phyloP scores from a whole-genome alignment of 345 rosid genomes.

The Syzygium oleosum region DNA sequence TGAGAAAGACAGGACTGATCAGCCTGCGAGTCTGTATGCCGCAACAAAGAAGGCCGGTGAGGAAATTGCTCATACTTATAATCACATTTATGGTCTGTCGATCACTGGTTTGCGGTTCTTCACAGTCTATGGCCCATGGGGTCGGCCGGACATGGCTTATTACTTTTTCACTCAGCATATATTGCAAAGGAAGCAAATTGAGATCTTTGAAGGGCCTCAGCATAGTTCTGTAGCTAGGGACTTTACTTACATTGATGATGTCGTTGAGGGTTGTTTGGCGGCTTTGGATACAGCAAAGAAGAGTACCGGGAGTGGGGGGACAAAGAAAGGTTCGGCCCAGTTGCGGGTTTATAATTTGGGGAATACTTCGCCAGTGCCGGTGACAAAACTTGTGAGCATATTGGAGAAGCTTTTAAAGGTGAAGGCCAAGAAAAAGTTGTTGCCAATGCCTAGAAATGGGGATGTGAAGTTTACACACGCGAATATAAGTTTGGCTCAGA shows the following conservation, averaged over 20 bases:
- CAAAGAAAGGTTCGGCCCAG: constrained; percentile 46
- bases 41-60: constrained; percentile 73
- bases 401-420: constrained; percentile 54
- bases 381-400: constrained; percentile 44
- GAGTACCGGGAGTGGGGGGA: constrained; percentile 72
- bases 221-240: constrained; percentile 58
- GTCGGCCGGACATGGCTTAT: constrained; percentile 70
- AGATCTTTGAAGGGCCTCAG: constrained; percentile 37
- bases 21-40: constrained; percentile 56
- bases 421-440: constrained; percentile 47
- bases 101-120: constrained; percentile 57
- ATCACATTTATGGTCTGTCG: constrained; percentile 63
- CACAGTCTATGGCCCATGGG: constrained; percentile 75
- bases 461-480: constrained; percentile 64
- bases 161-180: constrained; percentile 61
- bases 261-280: constrained; percentile 56
- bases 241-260: constrained; percentile 62
- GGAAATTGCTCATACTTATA: constrained; percentile 57
- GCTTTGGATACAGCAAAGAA: constrained; percentile 59
- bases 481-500: constrained; percentile 46
- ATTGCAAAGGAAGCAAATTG: constrained; percentile 38
- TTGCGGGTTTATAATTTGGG: constrained; percentile 58
- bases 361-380: constrained; percentile 51
- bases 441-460: constrained; percentile 62
- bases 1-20: constrained; percentile 54